Conservation (phyloP, 495 filamentous ascomycete species). For the Aspergillus nanangensis region DNA sequence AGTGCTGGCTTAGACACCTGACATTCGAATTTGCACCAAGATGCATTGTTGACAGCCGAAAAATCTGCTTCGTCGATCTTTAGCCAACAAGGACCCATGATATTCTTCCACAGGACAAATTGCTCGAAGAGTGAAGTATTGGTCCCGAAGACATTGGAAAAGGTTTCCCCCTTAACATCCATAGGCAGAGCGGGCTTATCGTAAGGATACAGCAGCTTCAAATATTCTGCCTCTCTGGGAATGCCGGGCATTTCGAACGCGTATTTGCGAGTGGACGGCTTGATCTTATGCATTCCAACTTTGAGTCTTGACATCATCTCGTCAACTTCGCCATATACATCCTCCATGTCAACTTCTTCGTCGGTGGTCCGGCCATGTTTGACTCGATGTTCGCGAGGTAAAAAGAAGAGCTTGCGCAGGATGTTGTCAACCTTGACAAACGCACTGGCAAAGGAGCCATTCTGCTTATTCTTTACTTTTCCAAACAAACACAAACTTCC, state of each 20-base stretch:
- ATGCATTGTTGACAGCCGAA: constrained; percentile 78
- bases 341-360: constrained; percentile 81
- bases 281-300: constrained; percentile 89
- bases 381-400: constrained; percentile 71
- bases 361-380: constrained; percentile 62
- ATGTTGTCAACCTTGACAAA: constrained; percentile 97
- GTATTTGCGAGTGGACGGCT: constrained; percentile 83
- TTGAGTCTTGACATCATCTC: constrained; percentile 75
- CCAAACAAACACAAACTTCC: constrained; percentile 92
- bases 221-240: constrained; percentile 82
- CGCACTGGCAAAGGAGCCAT: constrained; percentile 73
- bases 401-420: constrained; percentile 85
- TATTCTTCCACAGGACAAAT: constrained; percentile 95
- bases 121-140: constrained; percentile 96
- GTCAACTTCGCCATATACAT: constrained; percentile 87
- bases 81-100: constrained; percentile 98
- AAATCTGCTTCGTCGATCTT: constrained; percentile 83
- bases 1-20: constrained; percentile 70
- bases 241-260: constrained; percentile 89
- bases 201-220: constrained; percentile 93
- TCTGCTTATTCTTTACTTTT: constrained; percentile 89
- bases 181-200: constrained; percentile 65
- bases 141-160: constrained; percentile 89
- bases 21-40: constrained; percentile 95
- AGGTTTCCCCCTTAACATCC: constrained; percentile 78